Conservation (phyloP, 1,284 basidiomycete species). For the Clitocybe nebularis region DNA sequence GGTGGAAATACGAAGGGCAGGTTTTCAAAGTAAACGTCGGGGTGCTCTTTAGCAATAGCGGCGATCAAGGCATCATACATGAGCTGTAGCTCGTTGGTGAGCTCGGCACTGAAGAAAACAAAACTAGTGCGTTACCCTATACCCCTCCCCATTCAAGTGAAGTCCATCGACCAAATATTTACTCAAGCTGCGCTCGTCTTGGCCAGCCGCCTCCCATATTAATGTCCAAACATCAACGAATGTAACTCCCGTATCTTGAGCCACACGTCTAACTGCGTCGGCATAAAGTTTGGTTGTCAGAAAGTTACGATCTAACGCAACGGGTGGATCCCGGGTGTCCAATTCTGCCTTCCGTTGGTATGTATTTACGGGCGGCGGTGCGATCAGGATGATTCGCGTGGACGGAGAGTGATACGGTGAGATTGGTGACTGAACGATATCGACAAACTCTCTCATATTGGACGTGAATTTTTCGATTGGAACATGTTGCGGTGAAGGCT, state of each 20-base stretch:
- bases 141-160: constrained; percentile 72
- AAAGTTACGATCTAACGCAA: constrained; percentile 54
- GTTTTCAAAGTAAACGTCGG: constrained; percentile 67
- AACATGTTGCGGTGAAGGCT: constrained; percentile 63
- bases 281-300: constrained; percentile 66
- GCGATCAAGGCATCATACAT: constrained; percentile 60
- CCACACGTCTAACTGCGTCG: constrained; percentile 63
- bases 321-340: constrained; percentile 39
- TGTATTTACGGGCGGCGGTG: constrained; percentile 80
- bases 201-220: constrained; percentile 64
- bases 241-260: constrained; percentile 45
- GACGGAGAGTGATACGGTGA: constrained; percentile 68
- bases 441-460: constrained; percentile 65
- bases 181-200: constrained; percentile 46
- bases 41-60: constrained; percentile 53
- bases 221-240: constrained; percentile 69
- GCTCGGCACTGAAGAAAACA: constrained; percentile 3
- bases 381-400: constrained; percentile 79
- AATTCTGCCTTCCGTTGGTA: constrained; percentile 48
- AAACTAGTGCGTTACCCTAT: constrained; percentile 42
- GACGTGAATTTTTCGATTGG: constrained; percentile 62
- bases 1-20: constrained; percentile 49
- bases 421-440: constrained; percentile 53
- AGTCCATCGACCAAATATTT: constrained; percentile 68
- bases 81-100: constrained; percentile 39